Evolutionary conservation across 2,329 filamentous ascomycete species (phyloP).

Genomic region (Aureobasidium lini): DNA sequence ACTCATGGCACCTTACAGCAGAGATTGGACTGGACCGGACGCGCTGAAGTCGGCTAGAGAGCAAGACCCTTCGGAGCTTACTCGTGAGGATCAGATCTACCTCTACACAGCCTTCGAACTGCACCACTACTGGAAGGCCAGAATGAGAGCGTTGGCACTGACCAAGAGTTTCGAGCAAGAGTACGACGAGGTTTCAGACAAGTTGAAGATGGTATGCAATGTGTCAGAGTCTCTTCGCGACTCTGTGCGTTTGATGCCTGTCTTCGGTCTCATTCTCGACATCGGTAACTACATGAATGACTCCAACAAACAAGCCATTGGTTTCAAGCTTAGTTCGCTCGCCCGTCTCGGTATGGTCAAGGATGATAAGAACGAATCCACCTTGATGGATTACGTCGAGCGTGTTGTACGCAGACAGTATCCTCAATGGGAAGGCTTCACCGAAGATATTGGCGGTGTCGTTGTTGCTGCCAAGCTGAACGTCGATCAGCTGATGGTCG

Average conservation of each 20-base stretch:
- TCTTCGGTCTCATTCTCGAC: slow-evolving; percentile 89
- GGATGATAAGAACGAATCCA: slow-evolving; percentile 97
- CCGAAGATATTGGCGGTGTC: slow-evolving; percentile 75
- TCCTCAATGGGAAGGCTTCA: slow-evolving; percentile 86
- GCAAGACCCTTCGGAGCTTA: slow-evolving; percentile 79
- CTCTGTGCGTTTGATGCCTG: slow-evolving; percentile 90
- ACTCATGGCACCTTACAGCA: slow-evolving; percentile 88
- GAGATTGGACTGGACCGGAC: slow-evolving; percentile 89
- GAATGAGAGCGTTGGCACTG: slow-evolving; percentile 82
- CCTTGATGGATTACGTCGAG: slow-evolving; percentile 90
- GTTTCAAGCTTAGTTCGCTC: slow-evolving; percentile 95
- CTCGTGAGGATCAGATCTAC: slow-evolving; percentile 91
- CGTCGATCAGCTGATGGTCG: slow-evolving; percentile 79
- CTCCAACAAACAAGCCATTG: slow-evolving; percentile 92
- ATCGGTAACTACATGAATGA: slow-evolving; percentile 99
- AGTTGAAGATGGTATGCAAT: slow-evolving; percentile 75
- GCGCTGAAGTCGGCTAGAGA: slow-evolving; percentile 72
- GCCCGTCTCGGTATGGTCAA: slow-evolving; percentile 94
- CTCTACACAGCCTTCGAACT: slow-evolving; percentile 88
- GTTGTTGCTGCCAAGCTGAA: slow-evolving; percentile 81
- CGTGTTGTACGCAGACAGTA: slow-evolving; percentile 95
- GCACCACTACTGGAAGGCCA: slow-evolving; percentile 97
- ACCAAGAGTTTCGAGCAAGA: slow-evolving; percentile 79
- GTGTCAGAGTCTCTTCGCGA: slow-evolving; percentile 87
- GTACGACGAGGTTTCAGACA: slow-evolving; percentile 83